Evolutionary conservation across 306 rosid species (phyloP), one percentile per base, ranked within the genome.

Genomic region (Malus orientalis): DNA sequence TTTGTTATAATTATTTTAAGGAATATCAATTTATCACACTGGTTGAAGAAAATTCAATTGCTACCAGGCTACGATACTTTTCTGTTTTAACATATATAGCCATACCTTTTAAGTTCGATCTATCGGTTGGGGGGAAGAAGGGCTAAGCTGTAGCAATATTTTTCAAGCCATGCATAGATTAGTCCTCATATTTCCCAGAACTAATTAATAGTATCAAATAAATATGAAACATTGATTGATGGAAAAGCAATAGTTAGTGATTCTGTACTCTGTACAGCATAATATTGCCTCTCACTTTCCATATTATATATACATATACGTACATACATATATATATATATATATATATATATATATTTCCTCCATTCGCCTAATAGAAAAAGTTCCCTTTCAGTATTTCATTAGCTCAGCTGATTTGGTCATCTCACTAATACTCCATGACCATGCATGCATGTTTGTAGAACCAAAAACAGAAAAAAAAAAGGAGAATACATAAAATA

Each of bases 371-470:
- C 13, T 57, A 57, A 57, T 19, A 3, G 14, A 57, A 57, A 8
- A 7, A 11, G 27, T 22, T 51, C 59, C 67, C 4, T 63, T 32
- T 22, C 67, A 72, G 30, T 72, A 54, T 64, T 42, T 64, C 23
- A 32, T 58, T 25, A n/a, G 54, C 38, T 38, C 76, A 55, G 5
- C 66, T 57, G 51, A 36, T 57, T 72, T 23, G 67, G 57, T 59
- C 76, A 73, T 73, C 20, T 73, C 68, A 10, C 68, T n/a, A 38
- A 73, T 73, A 23, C 67, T 73, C 40, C 77, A 61, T 61, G 77
- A 62, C 69, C 70, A 44, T n/a, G 14, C 40, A 44, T n/a, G 14
- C 7, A 33, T 33, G 38, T 29, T 44, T 6, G 78, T 61, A 11
- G 78, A 62, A 74, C 69, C 61, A 11, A 62, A 62, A 74, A 45